Evolutionary conservation across 208 protist genomes (phyloP).

Genomic region (Trypanosoma scelopori): DNA sequence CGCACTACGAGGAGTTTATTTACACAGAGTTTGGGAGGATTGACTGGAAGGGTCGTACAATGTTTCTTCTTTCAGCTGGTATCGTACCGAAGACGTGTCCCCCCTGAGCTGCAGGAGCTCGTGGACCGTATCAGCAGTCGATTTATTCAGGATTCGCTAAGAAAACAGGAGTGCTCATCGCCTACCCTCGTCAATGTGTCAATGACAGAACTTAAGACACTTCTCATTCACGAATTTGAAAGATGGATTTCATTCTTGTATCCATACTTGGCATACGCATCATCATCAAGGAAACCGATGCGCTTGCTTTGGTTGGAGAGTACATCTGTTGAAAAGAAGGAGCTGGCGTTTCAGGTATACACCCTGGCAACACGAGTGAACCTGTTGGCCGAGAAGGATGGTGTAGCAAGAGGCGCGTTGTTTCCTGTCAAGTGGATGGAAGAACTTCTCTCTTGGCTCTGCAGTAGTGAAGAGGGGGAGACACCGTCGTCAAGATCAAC

Average conservation of each 20-base stretch:
- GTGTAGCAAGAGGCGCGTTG: constrained; percentile 40
- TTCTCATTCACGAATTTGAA: constrained; percentile 32
- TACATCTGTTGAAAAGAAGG: constrained; percentile 19
- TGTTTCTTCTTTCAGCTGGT: neutral
- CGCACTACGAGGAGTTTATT: constrained; percentile 3
- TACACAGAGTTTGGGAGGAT: neutral
- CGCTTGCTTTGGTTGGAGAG: constrained; percentile 46
- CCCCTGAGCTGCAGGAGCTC: neutral
- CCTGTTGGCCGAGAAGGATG: constrained; percentile 39
- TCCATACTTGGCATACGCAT: constrained; percentile 37
- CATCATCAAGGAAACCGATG: constrained; percentile 21
- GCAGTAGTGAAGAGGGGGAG: neutral
- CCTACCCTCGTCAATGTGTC: neutral
- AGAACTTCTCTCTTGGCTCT: constrained; percentile 44
- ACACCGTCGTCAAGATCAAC: constrained; percentile 4
- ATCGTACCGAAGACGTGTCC: neutral
- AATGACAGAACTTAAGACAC: constrained; percentile 25
- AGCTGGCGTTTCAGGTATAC: constrained; percentile 66
- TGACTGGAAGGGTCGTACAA: neutral
- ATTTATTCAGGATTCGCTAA: neutral
- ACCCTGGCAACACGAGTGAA: constrained; percentile 42
- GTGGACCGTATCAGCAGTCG: neutral
- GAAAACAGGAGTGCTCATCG: neutral
- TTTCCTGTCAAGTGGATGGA: constrained; percentile 65
- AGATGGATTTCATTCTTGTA: constrained; percentile 51